Conservation (phyloP, 495 filamentous ascomycete genomes). For the Penicillium simplicissimum region DNA sequence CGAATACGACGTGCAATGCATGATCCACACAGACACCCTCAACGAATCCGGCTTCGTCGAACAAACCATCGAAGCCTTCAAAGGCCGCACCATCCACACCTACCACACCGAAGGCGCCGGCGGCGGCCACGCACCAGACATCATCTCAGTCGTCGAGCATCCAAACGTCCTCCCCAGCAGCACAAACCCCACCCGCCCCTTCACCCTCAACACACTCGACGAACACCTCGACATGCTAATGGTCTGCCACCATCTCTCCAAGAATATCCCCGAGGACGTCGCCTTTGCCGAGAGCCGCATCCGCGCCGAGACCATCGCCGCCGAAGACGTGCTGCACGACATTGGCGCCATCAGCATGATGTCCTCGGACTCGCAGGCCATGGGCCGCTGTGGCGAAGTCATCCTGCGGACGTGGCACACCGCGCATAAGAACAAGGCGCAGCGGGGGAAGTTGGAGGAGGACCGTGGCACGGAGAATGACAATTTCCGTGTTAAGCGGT, state of each 20-base stretch:
- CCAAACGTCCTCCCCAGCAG: conserved; percentile 88
- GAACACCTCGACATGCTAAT: conserved; percentile 99
- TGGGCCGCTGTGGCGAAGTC: conserved; percentile 96
- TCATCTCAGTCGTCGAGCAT: conserved; percentile 91
- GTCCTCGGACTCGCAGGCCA: conserved; percentile 94
- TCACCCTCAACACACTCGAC: conserved; percentile 89
- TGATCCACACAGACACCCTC: conserved; percentile 97
- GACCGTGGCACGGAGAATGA: conserved; percentile 83
- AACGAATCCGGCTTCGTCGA: conserved; percentile 98
- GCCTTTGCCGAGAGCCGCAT: conserved; percentile 96
- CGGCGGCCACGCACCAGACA: conserved; percentile 95
- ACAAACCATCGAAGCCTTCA: conserved; percentile 84
- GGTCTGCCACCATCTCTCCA: conserved; percentile 94
- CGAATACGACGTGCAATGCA: conserved; percentile 86
- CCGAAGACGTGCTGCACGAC: conserved; percentile 96
- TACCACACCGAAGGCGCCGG: conserved; percentile 98
- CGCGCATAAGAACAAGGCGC: conserved; percentile 94
- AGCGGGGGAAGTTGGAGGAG: conserved; percentile 74
- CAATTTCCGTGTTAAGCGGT: conserved; percentile 91
- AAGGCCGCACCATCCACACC: conserved; percentile 90
- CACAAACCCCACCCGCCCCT: conserved; percentile 93
- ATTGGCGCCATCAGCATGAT: conserved; percentile 98
- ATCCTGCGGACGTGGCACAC: conserved; percentile 96
- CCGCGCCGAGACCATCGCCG: conserved; percentile 93
- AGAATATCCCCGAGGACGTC: conserved; percentile 93